These are phyloP conservation scores for Cyphellophora attinorum DNA, from an alignment of 2,329 filamentous ascomycete genomes.

Conservation along the genomic window DNA sequence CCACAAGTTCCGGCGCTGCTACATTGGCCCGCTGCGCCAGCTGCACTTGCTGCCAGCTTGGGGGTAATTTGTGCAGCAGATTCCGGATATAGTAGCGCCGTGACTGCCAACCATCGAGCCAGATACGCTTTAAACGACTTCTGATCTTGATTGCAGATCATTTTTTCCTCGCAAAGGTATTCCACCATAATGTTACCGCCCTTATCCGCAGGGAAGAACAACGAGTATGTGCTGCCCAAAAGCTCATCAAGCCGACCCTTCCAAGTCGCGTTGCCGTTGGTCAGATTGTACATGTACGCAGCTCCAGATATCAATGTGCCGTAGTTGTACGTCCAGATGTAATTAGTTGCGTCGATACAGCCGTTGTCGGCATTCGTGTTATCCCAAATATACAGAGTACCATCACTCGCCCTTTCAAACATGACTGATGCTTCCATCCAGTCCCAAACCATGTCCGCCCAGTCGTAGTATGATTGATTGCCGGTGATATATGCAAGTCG, in stretches of 20 bases:
- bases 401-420: conserved; percentile 34
- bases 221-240: conserved; percentile 40
- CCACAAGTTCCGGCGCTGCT: conserved; percentile 38
- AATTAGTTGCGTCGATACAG: conserved; percentile 35
- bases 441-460: conserved; percentile 55
- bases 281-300: conserved; percentile 47
- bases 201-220: conserved; percentile 42
- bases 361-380: conserved; percentile 41
- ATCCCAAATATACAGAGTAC: conserved; percentile 44
- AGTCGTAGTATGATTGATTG: conserved; percentile 68
- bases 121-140: conserved; percentile 58
- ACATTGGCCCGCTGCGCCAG: conserved; percentile 46
- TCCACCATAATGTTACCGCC: conserved; percentile 48
- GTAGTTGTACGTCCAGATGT: conserved; percentile 49
- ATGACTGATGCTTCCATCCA: conserved; percentile 35
- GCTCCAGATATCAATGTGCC: conserved; percentile 46
- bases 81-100: conserved; percentile 49
- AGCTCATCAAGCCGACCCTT: conserved; percentile 39
- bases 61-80: conserved; percentile 41
- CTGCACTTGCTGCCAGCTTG: conserved; percentile 42
- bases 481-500: conserved; percentile 68
- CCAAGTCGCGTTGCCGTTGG: conserved; percentile 40
- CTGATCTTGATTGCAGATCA: conserved; percentile 52
- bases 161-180: conserved; percentile 45
- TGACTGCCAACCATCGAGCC: conserved; percentile 48